Conservation (phyloP, 768 basidiomycete genomes). For the Nidularia sp. region DNA sequence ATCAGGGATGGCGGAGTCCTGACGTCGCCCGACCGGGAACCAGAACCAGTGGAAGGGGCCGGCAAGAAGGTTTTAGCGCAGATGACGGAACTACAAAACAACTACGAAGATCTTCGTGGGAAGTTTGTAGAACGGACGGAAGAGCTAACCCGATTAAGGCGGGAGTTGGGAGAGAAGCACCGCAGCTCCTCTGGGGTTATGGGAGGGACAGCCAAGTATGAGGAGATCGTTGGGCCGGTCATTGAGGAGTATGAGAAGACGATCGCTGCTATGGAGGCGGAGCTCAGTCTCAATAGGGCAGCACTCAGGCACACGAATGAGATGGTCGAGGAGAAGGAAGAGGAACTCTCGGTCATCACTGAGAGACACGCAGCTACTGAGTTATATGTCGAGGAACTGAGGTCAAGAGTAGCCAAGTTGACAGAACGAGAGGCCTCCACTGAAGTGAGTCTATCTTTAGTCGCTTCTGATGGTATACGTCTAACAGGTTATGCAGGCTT, state of each 20-base stretch:
- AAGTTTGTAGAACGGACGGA: conserved; percentile 88
- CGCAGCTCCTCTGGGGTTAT: conserved; percentile 54
- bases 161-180: conserved; percentile 75
- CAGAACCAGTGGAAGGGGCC: conserved; percentile 50
- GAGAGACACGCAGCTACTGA: conserved; percentile 77
- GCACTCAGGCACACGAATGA: conserved; percentile 90
- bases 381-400: conserved; percentile 83
- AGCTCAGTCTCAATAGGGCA: conserved; percentile 81
- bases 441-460: conserved; percentile 53
- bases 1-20: conserved; percentile 64
- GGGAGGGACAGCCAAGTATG: conserved; percentile 73
- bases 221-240: conserved; percentile 94
- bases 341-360: conserved; percentile 60
- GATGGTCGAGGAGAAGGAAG: conserved; percentile 88
- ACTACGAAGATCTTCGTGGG: conserved; percentile 78
- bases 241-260: conserved; percentile 99
- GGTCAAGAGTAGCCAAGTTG: conserved; percentile 74
- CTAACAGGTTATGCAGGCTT: conserved; percentile 50
- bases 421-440: conserved; percentile 87
- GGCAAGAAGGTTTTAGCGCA: conserved; percentile 76
- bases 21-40: conserved; percentile 22
- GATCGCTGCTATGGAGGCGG: conserved; percentile 90
- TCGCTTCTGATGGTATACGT: conserved; percentile 6
- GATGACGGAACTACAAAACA: conserved; percentile 80
- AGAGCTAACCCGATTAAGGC: conserved; percentile 75